Evolutionary conservation across 176 grass and related monocot species (phyloP), one percentile per base, ranked within the genome.

Genomic region (Eleusine indica): DNA sequence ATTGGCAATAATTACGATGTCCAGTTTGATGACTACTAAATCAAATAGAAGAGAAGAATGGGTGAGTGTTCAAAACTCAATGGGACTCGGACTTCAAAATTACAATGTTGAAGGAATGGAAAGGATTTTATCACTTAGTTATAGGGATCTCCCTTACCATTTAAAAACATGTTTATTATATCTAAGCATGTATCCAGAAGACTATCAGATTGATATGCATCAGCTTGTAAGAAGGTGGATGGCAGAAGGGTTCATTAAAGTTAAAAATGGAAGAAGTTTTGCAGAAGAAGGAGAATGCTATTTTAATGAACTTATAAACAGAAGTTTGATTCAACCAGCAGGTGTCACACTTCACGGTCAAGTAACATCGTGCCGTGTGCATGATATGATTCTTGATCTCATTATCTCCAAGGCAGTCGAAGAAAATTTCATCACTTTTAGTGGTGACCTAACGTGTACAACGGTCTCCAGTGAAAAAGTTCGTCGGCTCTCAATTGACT

Each of bases 231-330:
- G 61, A 21, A 80, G 46, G 29, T 86, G 84, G 84, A 86, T 49
- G 30, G 75, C 84, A 70, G 72, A 80, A 86, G 84, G 74, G 42
- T 86, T 86, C 21, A 25, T 80, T 1, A 70, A 56, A n/a, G 53
- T 49, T 17, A 47, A 46, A 17, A 3, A 38, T 73, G 75, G 49
- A 9, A 79, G 54, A 51, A 39, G 16, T 64, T 47, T 73, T 63
- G 5, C 16, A 4, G 66, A 80, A 4, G 66, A 80, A 52, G 83
- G 74, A 47, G 66, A 61, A 75, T 13, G 22, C 40, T 86, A 86
- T 79, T 86, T 86, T 44, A 86, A 78, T 2, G 83, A 86, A 66
- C 76, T 86, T 16, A 86, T 86, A 15, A 78, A 86, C 40, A 86
- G 83, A 71, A 71, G 75, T 30, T 41, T 86, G 56, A 76, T 86